Conservation (phyloP, 352 stramenopile species). For the Globisporangium acanthophoron region DNA sequence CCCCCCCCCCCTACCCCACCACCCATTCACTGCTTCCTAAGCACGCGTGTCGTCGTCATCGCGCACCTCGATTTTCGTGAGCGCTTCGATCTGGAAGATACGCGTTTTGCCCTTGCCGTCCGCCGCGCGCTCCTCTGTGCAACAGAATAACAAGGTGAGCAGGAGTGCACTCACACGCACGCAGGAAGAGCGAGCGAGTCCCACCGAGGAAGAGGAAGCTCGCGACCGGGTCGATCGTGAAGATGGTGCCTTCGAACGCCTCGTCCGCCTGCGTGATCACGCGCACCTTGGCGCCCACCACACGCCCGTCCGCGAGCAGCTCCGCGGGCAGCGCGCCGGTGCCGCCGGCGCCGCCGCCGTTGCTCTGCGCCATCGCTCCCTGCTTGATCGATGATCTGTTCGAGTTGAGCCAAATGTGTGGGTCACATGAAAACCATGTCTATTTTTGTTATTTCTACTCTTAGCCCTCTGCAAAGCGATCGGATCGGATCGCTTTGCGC, state of each 20-base stretch:
- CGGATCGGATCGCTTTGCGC: neutral
- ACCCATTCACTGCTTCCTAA: neutral
- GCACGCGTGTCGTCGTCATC: neutral
- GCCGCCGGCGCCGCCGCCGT: slow-evolving; percentile 4
- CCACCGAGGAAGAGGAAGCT: slow-evolving; percentile 78
- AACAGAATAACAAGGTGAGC: neutral
- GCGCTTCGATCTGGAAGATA: slow-evolving; percentile 64
- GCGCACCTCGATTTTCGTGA: slow-evolving; percentile 58
- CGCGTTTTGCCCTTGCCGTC: slow-evolving; percentile 63
- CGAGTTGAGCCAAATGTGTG: neutral
- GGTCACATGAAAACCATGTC: neutral
- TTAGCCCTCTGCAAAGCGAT: neutral
- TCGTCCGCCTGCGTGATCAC: slow-evolving; percentile 48
- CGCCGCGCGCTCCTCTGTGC: slow-evolving; percentile 43
- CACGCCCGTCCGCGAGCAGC: slow-evolving; percentile 53
- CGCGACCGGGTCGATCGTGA: slow-evolving; percentile 70
- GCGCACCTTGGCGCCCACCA: slow-evolving; percentile 56
- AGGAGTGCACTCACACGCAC: neutral
- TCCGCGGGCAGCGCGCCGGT: slow-evolving; percentile 35
- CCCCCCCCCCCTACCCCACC: neutral
- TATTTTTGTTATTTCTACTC: neutral
- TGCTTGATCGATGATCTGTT: neutral
- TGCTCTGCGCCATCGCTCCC: slow-evolving; percentile 13
- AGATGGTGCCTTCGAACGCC: slow-evolving; percentile 64
- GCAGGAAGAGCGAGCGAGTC: neutral